Base-by-base conservation (phyloP, 2,329 filamentous ascomycete species). In the Knufia fluminis region DNA sequence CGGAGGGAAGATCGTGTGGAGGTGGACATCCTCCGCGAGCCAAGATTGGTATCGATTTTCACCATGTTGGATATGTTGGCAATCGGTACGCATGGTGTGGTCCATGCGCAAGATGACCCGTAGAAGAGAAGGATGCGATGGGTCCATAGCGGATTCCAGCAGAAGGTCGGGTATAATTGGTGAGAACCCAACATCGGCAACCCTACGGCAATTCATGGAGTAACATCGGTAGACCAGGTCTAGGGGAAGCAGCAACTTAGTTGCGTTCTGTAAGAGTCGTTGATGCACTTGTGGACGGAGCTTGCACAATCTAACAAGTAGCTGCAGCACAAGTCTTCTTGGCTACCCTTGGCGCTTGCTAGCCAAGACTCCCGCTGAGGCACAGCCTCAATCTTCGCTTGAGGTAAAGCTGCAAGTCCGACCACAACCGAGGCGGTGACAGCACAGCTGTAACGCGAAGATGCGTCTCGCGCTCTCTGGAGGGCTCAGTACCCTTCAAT, bases 291-390 rank as follows among this genome's bases (percentile, higher is more conserved):
- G 26, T 22, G 17, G 28, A 19, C 4, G 22, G 42, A 45, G 16
- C n/a, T 45, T 45, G 14, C 26, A 45, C 42, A 20, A 14, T n/a
- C 26, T 32, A 36, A 14, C 20, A n/a, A 26, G 26, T 23, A 17
- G 42, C n/a, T 32, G 23, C 38, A 41, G 17, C 19, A 41, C 9
- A 41, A 23, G 38, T 41, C 19, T 12, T 4, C 38, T 41, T 41
- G 38, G 38, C 38, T 4, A 17, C 2, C 9, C 42, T 45, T 45
- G 42, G 42, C 42, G 42, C 7, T 3, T 33, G n/a, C 33, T 45
- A n/a, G 42, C 42, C 42, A 32, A 33, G 42, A 33, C 28, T 33
- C 28, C 42, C 42, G 24, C 24, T 26, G 16, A 32, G 24, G 24
- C 42, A 33, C 42, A 31, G 42, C 42, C 26, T 45, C 26, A 33